A percentile compares a stretch with the other conserved stretches of the same genome.
Conservation (phyloP, 2,329 filamentous ascomycete species). For the Stromatinia cepivora region DNA sequence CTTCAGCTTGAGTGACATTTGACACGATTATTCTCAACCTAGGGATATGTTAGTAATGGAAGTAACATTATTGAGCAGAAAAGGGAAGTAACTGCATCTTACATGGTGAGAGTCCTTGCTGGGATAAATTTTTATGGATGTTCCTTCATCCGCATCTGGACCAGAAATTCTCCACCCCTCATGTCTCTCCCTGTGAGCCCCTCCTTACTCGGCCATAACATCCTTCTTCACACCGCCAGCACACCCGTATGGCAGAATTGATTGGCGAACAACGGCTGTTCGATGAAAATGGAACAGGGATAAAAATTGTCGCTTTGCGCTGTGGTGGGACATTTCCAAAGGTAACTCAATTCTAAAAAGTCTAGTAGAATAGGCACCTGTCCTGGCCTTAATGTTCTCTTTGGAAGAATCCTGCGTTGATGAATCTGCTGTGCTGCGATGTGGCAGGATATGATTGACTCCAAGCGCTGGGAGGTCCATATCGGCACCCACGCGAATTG, state of each 20-base stretch:
- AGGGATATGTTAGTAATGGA: not conserved
- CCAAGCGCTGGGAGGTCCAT: no score
- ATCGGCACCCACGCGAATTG: no score
- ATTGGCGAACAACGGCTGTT: slow-evolving; percentile 32
- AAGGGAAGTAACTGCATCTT: not conserved
- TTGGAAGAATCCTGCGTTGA: no score
- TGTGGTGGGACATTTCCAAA: no score
- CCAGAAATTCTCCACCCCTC: slow-evolving; percentile 29
- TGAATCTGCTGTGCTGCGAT: no score
- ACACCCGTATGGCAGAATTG: slow-evolving; percentile 37
- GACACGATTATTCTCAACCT: not conserved
- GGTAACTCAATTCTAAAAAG: no score
- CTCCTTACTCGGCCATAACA: slow-evolving; percentile 33
- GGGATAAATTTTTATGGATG: not conserved
- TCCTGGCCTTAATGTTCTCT: no score
- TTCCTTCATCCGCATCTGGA: not conserved
- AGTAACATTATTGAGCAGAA: not conserved
- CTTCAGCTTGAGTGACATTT: no score
- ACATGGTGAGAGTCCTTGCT: not conserved
- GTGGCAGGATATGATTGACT: no score
- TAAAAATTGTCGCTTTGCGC: slow-evolving; percentile 5
- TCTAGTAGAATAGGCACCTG: no score
- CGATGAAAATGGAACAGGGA: slow-evolving; percentile 34
- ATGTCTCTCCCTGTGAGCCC: slow-evolving; percentile 32
- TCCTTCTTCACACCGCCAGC: slow-evolving; percentile 38